A percentile compares a stretch with the other conserved stretches of the same genome.
These are phyloP conservation scores for Neurospora tetraspora DNA, from an alignment of 495 filamentous ascomycete genomes.

Conservation along the genomic window DNA sequence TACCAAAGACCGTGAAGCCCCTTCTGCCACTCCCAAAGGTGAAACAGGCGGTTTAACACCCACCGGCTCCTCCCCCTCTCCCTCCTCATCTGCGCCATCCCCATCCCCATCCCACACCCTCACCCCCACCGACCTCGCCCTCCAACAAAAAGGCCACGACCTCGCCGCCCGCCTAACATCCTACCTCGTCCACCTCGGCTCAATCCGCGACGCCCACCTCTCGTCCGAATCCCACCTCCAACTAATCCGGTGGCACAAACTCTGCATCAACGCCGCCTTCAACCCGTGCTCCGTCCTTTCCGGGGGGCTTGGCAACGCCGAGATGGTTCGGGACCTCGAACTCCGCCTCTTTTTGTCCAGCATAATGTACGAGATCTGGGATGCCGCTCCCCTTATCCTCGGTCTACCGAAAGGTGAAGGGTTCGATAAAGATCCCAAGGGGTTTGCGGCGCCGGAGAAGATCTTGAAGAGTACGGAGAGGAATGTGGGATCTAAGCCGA, in stretches of 20 bases:
- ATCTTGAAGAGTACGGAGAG: slow-evolving; percentile 44
- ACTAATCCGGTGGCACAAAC: slow-evolving; percentile 53
- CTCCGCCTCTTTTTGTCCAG: slow-evolving; percentile 31
- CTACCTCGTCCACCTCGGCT: slow-evolving; percentile 33
- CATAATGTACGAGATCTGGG: slow-evolving; percentile 51
- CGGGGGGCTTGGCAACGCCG: slow-evolving; percentile 44
- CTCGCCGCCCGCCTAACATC: slow-evolving; percentile 20
- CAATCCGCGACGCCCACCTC: slow-evolving; percentile 42
- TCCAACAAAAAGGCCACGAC: slow-evolving; percentile 18
- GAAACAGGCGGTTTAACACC: slow-evolving; percentile 9
- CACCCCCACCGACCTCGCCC: slow-evolving; percentile 14
- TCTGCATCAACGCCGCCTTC: slow-evolving; percentile 54
- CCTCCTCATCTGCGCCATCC: neutral
- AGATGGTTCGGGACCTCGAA: slow-evolving; percentile 43
- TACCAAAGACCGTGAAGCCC: neutral
- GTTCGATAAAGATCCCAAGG: neutral
- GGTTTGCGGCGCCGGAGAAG: slow-evolving; percentile 40
- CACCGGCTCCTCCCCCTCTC: neutral
- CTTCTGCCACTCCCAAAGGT: neutral
- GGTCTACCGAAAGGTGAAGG: slow-evolving; percentile 9
- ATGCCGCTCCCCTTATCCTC: slow-evolving; percentile 42
- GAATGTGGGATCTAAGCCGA: slow-evolving; percentile 48
- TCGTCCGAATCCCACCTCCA: slow-evolving; percentile 44
- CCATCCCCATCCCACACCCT: slow-evolving; percentile 22
- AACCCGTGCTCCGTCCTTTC: slow-evolving; percentile 52